These are phyloP conservation scores for Leucogyrophana mollusca DNA, from an alignment of 768 basidiomycete species.

Conservation along the genomic window DNA sequence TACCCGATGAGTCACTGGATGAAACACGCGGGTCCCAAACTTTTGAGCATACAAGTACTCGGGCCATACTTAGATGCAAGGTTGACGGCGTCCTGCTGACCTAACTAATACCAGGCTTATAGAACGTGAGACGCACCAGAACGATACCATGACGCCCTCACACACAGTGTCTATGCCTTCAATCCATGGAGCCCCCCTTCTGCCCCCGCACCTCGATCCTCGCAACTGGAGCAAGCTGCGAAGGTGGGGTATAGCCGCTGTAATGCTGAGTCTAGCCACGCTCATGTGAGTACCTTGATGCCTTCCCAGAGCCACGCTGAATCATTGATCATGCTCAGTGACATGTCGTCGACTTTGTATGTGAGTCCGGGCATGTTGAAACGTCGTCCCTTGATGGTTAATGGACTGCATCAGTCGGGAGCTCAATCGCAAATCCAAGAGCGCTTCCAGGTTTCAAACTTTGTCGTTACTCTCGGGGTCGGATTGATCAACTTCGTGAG, in stretches of 20 bases:
- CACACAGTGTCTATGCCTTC: background rate
- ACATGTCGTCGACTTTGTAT: slow-evolving; percentile 25
- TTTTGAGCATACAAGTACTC: too few species aligned
- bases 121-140: too few species aligned
- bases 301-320: too few species aligned
- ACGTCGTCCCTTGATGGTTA: background rate
- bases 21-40: too few species aligned
- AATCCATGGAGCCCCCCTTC: background rate
- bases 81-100: too few species aligned
- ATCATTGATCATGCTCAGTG: slow-evolving; percentile 14
- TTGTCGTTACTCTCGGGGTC: slow-evolving; percentile 4
- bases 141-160: background rate
- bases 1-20: too few species aligned
- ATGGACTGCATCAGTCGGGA: slow-evolving; percentile 14
- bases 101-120: too few species aligned
- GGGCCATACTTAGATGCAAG: too few species aligned
- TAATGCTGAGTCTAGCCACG: slow-evolving; percentile 28
- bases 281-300: slow-evolving; percentile 24
- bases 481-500: background rate
- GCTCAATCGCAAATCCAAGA: slow-evolving; percentile 26
- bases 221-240: slow-evolving; percentile 26
- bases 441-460: slow-evolving; percentile 15
- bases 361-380: slow-evolving; percentile 10
- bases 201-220: slow-evolving; percentile 22
- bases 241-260: slow-evolving; percentile 25